Evolutionary conservation across 2,329 filamentous ascomycete genomes (phyloP), one percentile per base, ranked within the genome.

Genomic region (Fusarium sp.): DNA sequence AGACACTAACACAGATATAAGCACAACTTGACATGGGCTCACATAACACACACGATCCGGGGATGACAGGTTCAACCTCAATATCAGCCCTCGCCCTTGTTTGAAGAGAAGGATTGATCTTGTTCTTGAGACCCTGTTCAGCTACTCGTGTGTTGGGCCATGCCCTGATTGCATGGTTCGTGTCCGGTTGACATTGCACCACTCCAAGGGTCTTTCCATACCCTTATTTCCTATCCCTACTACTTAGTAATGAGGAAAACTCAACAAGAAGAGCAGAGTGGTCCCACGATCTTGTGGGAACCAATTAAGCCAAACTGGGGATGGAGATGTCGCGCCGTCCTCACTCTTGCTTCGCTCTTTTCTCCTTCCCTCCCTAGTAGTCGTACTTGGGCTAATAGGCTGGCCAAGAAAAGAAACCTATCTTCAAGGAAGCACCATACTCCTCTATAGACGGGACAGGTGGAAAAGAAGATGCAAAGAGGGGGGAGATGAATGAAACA

Each of bases 1-100:
- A 71, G 46, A 59, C 56, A 72, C 54, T 64, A 58, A 72, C 54
- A 71, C 62, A 71, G 52, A 68, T 59, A 59, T 64, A 68, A 30
- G 52, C 56, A 71, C 66, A 25, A 59, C 62, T 50, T 40, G 63
- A 38, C 52, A 38, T 30, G 28, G 23, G 23, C 43, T 64, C 70
- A 60, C 53, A 47, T 42, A 61, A 23, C 59, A 68, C 67, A 64
- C 42, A 54, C 54, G 37, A 58, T 28, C 47, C n/a, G 38, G 35
- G 62, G 52, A 63, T 73, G 70, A 73, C 57, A 71, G 35, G 59
- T 64, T 63, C 47, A 64, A 56, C 49, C 54, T 58, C 42, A 60
- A 40, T 30, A 56, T 38, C 44, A 47, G 37, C 49, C 46, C 50
- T 49, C 43, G 54, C 46, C 71, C 62, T 74, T 60, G 38, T 68